phyloP scores from a whole-genome alignment of 306 rosid species.

The Carpinus viminea region DNA sequence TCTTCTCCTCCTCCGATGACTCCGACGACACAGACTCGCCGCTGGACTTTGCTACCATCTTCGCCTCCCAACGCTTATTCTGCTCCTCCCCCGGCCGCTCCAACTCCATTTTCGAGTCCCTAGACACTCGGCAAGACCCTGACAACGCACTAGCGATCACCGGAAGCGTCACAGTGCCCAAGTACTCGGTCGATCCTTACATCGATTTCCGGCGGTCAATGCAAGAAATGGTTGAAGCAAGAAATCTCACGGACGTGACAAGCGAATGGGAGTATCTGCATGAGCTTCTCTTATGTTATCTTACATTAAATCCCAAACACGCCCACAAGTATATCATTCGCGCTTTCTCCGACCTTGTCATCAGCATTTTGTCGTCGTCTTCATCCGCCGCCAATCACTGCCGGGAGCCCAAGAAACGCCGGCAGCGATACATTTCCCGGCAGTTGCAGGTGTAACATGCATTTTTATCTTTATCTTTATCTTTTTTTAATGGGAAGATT shows the following conservation, averaged over 20 bases:
- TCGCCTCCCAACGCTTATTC: slow-evolving; percentile 81
- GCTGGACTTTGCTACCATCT: slow-evolving; percentile 63
- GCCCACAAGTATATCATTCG: slow-evolving; percentile 71
- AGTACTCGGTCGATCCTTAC: slow-evolving; percentile 70
- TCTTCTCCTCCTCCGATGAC: slow-evolving; percentile 36
- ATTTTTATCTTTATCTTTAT: neutral
- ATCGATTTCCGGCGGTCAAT: slow-evolving; percentile 71
- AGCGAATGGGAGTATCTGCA: slow-evolving; percentile 71
- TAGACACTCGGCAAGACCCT: slow-evolving; percentile 26
- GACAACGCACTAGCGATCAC: slow-evolving; percentile 2
- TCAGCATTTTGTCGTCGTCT: slow-evolving; percentile 39
- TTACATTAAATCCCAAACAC: slow-evolving; percentile 63
- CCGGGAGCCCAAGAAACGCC: slow-evolving; percentile 27
- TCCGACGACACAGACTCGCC: slow-evolving; percentile 37
- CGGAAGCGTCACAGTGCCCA: slow-evolving; percentile 56
- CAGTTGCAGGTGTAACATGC: slow-evolving; percentile 12
- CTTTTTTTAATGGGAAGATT: neutral
- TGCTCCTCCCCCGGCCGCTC: slow-evolving; percentile 90
- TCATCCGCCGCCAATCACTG: slow-evolving; percentile 17
- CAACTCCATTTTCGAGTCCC: slow-evolving; percentile 75
- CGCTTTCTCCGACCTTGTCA: slow-evolving; percentile 79
- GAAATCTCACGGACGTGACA: slow-evolving; percentile 36
- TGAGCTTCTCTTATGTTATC: slow-evolving; percentile 80
- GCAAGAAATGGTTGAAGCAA: slow-evolving; percentile 81
- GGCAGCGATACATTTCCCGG: slow-evolving; percentile 26